Evolutionary conservation across 2,329 filamentous ascomycete species (phyloP).

Genomic region (Alternaria ventricosa): DNA sequence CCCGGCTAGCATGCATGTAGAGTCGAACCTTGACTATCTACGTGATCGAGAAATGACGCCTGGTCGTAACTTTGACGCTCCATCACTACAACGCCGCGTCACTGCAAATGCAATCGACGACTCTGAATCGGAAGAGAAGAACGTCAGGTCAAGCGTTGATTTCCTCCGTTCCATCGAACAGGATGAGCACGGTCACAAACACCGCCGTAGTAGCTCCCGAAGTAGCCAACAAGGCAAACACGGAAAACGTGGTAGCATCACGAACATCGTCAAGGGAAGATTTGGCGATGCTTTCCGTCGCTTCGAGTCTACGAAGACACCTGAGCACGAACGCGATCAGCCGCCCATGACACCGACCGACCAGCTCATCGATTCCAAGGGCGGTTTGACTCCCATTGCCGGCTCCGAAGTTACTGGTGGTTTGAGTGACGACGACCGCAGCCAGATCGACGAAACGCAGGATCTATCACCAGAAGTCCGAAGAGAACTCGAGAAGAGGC

Average conservation of each 20-base stretch:
- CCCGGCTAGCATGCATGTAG: conserved; percentile 82
- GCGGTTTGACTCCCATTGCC: conserved; percentile 67
- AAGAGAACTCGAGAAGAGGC: conserved; percentile 83
- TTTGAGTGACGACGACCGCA: conserved; percentile 71
- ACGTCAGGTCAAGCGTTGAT: conserved; percentile 80
- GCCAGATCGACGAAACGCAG: conserved; percentile 69
- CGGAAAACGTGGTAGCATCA: conserved; percentile 75
- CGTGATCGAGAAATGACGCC: conserved; percentile 73
- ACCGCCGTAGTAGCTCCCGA: conserved; percentile 62
- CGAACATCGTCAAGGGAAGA: conserved; percentile 78
- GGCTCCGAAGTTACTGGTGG: conserved; percentile 77
- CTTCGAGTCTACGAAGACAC: conserved; percentile 68
- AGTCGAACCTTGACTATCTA: conserved; percentile 81
- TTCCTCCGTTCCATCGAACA: conserved; percentile 79
- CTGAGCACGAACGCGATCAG: conserved; percentile 36
- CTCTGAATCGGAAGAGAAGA: conserved; percentile 62
- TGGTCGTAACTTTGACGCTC: conserved; percentile 41
- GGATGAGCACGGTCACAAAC: conserved; percentile 60
- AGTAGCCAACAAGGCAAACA: conserved; percentile 66
- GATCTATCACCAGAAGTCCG: conserved; percentile 85
- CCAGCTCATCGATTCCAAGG: conserved; percentile 28
- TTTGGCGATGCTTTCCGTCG: conserved; percentile 94
- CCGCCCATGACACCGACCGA: conserved; percentile 37
- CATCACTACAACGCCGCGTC: conserved; percentile 35
- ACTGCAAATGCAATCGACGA: conserved; percentile 44